These are phyloP conservation scores for Claviceps sp. DNA, from an alignment of 2,329 filamentous ascomycete species.

Conservation along the genomic window DNA sequence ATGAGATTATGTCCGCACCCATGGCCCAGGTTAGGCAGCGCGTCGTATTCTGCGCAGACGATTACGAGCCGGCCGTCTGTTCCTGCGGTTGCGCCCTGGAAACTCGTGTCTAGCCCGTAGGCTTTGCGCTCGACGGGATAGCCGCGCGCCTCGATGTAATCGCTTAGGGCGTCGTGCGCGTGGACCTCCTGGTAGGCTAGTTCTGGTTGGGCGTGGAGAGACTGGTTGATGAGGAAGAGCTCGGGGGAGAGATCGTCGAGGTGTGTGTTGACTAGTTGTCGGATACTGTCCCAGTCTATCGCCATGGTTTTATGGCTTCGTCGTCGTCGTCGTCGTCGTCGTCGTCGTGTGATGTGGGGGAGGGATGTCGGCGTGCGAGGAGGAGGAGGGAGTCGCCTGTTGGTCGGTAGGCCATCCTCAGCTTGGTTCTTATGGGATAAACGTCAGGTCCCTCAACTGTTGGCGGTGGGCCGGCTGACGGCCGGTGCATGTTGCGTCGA, in stretches of 20 bases:
- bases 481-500: too few relatives aligned
- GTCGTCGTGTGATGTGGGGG: too few relatives aligned
- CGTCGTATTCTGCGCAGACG: slow-evolving; percentile 30
- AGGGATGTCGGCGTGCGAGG: too few relatives aligned
- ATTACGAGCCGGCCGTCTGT: slow-evolving; percentile 18
- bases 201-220: slow-evolving; percentile 14
- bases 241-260: not conserved
- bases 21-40: slow-evolving; percentile 30
- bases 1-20: slow-evolving; percentile 33
- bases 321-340: too few relatives aligned
- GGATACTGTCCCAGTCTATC: slow-evolving; percentile 1
- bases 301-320: not conserved
- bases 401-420: too few relatives aligned
- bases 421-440: too few relatives aligned
- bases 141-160: slow-evolving; percentile 11
- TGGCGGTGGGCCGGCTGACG: too few relatives aligned
- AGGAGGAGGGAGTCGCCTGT: too few relatives aligned
- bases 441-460: too few relatives aligned
- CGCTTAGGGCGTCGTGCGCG: slow-evolving; percentile 15
- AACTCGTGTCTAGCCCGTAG: slow-evolving; percentile 21
- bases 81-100: slow-evolving; percentile 15
- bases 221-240: slow-evolving; percentile 1
- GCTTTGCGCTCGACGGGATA: slow-evolving; percentile 16
- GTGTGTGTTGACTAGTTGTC: not conserved
- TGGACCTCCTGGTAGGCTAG: slow-evolving; percentile 16